Evolutionary conservation across 2,329 filamentous ascomycete genomes (phyloP).

Genomic region (Sporothrix curviconia): DNA sequence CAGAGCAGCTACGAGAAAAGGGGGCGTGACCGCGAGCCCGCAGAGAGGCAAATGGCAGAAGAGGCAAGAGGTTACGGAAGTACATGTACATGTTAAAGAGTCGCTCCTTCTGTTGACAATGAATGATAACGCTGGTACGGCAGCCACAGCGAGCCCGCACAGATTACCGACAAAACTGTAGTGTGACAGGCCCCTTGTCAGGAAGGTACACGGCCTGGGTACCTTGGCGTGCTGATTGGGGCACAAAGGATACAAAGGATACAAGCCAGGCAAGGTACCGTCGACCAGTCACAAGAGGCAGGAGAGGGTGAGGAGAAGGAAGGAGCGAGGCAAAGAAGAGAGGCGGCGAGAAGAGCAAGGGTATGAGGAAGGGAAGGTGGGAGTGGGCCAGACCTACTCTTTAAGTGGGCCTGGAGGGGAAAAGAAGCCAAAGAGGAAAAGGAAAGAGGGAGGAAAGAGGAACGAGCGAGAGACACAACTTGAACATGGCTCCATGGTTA

Average conservation of each 20-base stretch:
- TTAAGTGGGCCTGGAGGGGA: background rate
- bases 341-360: background rate
- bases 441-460: background rate
- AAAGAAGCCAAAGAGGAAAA: background rate
- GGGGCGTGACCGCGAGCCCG: slow-evolving; percentile 4
- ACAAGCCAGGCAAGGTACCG: background rate
- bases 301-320: background rate
- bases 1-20: background rate
- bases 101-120: background rate
- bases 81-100: background rate
- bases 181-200: background rate
- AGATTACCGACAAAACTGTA: background rate
- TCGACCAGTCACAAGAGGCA: background rate
- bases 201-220: background rate
- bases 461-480: background rate
- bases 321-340: background rate
- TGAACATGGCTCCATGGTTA: too few relatives aligned
- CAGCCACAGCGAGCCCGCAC: background rate
- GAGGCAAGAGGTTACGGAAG: background rate
- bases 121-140: too few relatives aligned
- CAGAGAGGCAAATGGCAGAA: background rate
- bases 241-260: background rate
- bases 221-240: slow-evolving; percentile 2
- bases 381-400: background rate
- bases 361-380: background rate